Evolutionary conservation across 1,139 yeast species (phyloP).

Genomic region (Keqinozyma sinolaborantium): DNA sequence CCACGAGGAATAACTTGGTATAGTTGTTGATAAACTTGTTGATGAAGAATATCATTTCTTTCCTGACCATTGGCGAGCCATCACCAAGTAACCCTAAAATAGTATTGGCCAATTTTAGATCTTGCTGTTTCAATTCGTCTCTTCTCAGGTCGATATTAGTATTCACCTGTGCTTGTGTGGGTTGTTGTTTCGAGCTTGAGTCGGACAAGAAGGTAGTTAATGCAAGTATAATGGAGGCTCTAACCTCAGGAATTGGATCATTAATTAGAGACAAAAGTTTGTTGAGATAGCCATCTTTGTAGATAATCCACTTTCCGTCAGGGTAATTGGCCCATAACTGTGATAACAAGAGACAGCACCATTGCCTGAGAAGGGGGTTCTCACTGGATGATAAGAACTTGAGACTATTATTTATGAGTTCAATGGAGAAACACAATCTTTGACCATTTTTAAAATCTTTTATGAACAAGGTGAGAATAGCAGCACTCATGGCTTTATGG

Average conservation of each 20-base stretch:
- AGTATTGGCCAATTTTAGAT: constrained; percentile 48
- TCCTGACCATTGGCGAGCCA: constrained; percentile 85
- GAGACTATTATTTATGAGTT: constrained; percentile 66
- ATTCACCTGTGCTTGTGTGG: constrained; percentile 14
- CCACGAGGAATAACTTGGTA: constrained; percentile 72
- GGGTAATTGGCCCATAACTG: constrained; percentile 73
- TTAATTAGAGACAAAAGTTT: constrained; percentile 56
- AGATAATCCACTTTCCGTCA: constrained; percentile 72
- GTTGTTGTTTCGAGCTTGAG: constrained; percentile 19
- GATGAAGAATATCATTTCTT: constrained; percentile 76
- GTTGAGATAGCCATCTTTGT: constrained; percentile 61
- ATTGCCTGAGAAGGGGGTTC: constrained; percentile 82
- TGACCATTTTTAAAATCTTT: constrained; percentile 81
- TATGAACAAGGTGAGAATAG: constrained; percentile 79
- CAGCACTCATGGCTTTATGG: constrained; percentile 94
- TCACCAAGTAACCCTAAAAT: constrained; percentile 60
- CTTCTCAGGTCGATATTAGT: constrained; percentile 21
- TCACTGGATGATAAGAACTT: constrained; percentile 69
- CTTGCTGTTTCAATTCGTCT: constrained; percentile 53
- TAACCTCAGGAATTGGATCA: constrained; percentile 94
- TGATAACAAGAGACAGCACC: constrained; percentile 81
- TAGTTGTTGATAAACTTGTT: constrained; percentile 73
- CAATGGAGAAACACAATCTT: constrained; percentile 71
- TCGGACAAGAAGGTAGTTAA: constrained; percentile 67
- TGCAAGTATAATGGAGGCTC: constrained; percentile 80